Evolutionary conservation across 768 basidiomycete species (phyloP).

Genomic region (Leccinum rimulosum): DNA sequence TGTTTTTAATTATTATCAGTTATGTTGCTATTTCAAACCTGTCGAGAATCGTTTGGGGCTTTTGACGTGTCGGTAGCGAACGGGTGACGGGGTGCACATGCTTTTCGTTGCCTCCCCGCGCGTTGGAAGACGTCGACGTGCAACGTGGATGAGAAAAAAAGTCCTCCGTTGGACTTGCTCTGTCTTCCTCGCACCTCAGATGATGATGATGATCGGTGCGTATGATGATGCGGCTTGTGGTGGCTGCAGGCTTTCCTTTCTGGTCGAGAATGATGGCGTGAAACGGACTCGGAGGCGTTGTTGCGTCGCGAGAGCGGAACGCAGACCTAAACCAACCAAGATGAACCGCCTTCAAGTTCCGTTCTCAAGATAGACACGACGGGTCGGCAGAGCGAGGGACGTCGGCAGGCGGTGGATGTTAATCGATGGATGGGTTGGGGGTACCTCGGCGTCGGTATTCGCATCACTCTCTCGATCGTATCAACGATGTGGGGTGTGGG

Average conservation of each 20-base stretch:
- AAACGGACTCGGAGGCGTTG: background rate
- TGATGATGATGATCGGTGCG: background rate
- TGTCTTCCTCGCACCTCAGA: background rate
- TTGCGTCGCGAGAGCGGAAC: background rate
- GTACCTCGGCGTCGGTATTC: background rate
- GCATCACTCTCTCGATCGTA: background rate
- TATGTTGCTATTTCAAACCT: background rate
- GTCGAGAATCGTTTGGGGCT: background rate
- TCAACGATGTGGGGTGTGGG: background rate
- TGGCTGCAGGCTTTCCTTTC: background rate
- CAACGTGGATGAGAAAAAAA: background rate
- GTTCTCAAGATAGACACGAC: background rate
- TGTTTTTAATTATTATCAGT: background rate
- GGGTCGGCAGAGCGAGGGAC: slow-evolving; percentile 8
- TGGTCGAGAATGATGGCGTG: background rate
- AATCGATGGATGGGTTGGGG: background rate
- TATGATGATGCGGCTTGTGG: background rate
- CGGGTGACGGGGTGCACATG: slow-evolving; percentile 24
- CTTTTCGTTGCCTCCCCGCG: background rate
- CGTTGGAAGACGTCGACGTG: background rate
- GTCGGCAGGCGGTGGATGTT: background rate
- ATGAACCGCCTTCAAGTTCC: background rate
- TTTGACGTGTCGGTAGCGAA: slow-evolving; percentile 14
- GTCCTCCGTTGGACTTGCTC: background rate
- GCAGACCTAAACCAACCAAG: background rate